These are phyloP conservation scores for Meira nashicola DNA, from an alignment of 1,284 basidiomycete genomes.

Conservation along the genomic window DNA sequence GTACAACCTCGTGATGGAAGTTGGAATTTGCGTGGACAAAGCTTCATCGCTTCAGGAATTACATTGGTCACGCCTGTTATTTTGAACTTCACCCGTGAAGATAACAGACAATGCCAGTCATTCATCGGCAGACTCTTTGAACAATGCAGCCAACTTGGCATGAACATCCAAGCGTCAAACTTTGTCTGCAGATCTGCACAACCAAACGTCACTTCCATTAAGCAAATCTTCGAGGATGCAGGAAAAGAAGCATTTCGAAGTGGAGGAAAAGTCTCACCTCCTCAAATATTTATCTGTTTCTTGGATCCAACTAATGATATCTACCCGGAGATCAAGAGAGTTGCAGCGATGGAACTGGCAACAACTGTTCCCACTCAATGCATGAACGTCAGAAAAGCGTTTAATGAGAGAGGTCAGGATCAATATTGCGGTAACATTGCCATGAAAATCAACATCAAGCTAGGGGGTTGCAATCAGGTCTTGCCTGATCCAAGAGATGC, in stretches of 20 bases:
- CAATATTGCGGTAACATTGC: constrained; percentile 56
- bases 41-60: constrained; percentile 20
- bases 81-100: constrained; percentile 24
- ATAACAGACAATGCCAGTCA: background rate
- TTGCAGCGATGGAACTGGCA: constrained; percentile 45
- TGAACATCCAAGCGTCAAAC: background rate
- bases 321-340: constrained; percentile 55
- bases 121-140: background rate
- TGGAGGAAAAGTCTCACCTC: constrained; percentile 15
- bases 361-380: constrained; percentile 53
- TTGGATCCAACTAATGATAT: constrained; percentile 27
- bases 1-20: constrained; percentile 13
- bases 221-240: constrained; percentile 15
- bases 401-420: constrained; percentile 37
- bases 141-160: background rate
- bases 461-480: constrained; percentile 55
- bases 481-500: constrained; percentile 26
- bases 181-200: background rate
- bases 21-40: constrained; percentile 34
- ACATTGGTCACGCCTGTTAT: constrained; percentile 27
- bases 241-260: constrained; percentile 17
- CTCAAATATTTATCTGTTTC: constrained; percentile 34
- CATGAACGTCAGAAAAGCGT: constrained; percentile 30
- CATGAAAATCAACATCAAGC: constrained; percentile 54
- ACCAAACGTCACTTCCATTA: constrained; percentile 8